Base-by-base conservation (phyloP, 2,329 filamentous ascomycete species). In the Clarireedia homoeocarpa region DNA sequence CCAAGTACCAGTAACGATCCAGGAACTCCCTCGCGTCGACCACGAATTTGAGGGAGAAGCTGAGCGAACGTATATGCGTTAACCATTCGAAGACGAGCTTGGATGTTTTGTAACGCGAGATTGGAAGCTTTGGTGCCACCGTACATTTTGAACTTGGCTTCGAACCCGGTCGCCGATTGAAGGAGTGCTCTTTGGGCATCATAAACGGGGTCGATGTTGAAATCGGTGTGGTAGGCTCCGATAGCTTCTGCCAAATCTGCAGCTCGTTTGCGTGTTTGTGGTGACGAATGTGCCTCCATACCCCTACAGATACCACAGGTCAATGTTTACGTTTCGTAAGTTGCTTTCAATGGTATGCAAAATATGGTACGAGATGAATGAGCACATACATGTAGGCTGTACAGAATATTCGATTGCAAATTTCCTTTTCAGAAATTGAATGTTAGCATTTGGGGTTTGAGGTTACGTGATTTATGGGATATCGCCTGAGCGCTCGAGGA, bases 211-310 rank as follows among this genome's bases (percentile, higher is more conserved):
- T 65, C 63, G 17, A 63, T 61, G 64, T 90, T 82, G 46, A 90
- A 74, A 65, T 91, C 80, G 4, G 81, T 76, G 66, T 94, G 89
- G 65, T 90, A 84, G 15, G 80, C 76, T 3, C 88, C 88, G 52
- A 92, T 89, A 4, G 74, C 76, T 4, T 74, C 65, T 4, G 78
- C 69, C 0, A 92, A 75, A 0, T 79, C 75, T 65, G 80, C 79
- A 1, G 89, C 85, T 27, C 89, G 76, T 48, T 77, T 74, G 9
- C 88, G 74, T 7, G 64, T 67, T 61, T 89, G 85, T 44, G 74
- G 10, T 12, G 30, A 34, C 10, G 30, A 34, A 34, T 60, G 86
- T 81, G 62, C 15, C 17, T 77, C 73, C 65, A 84, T 91, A 10
- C 86, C 88, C 82, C 30, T 34, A 34, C 30, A 12, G 30, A 34